Percentiles rank a stretch among this genome's conserved stretches.
phyloP scores from a whole-genome alignment of 1,284 basidiomycete genomes.

The Ustilago curta region DNA sequence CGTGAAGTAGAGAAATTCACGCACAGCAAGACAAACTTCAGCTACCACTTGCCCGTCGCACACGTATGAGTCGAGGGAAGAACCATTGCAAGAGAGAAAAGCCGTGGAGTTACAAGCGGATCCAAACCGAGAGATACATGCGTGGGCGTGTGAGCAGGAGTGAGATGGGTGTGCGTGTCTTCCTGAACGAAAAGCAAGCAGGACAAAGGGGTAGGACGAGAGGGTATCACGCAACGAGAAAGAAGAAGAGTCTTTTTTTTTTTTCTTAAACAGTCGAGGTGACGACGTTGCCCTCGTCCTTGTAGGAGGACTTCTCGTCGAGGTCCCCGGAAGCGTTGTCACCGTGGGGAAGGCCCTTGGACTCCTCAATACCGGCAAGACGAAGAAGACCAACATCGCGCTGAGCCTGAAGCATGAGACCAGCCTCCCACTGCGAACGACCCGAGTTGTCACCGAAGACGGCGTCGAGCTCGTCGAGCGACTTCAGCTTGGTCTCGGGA shows the following conservation, averaged over 20 bases:
- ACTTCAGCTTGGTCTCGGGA: slow-evolving; percentile 81
- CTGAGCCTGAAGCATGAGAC: slow-evolving; percentile 47
- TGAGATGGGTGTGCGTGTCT: neutral
- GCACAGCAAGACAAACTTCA: neutral
- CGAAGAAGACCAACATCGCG: slow-evolving; percentile 51
- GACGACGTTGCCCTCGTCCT: slow-evolving; percentile 27
- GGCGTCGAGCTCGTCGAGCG: slow-evolving; percentile 77
- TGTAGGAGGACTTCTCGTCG: slow-evolving; percentile 42
- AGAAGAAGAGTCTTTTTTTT: neutral
- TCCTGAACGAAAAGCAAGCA: too few relatives aligned
- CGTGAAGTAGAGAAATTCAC: too few relatives aligned
- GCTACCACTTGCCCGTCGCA: neutral
- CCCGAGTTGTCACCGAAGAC: slow-evolving; percentile 55
- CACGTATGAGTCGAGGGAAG: too few relatives aligned
- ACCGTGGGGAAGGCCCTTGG: slow-evolving; percentile 18
- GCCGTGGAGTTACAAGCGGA: slow-evolving; percentile 1
- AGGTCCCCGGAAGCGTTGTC: slow-evolving; percentile 35
- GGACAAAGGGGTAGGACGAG: too few relatives aligned
- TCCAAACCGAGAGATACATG: neutral
- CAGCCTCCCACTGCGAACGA: slow-evolving; percentile 48
- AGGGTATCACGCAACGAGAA: too few relatives aligned
- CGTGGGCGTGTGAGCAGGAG: slow-evolving; percentile 5
- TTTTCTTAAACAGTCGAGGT: slow-evolving; percentile 24
- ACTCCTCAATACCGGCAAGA: slow-evolving; percentile 51
- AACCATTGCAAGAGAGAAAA: slow-evolving; percentile 3